Conservation (phyloP, 768 basidiomycete species). For the Collybia nuda region DNA sequence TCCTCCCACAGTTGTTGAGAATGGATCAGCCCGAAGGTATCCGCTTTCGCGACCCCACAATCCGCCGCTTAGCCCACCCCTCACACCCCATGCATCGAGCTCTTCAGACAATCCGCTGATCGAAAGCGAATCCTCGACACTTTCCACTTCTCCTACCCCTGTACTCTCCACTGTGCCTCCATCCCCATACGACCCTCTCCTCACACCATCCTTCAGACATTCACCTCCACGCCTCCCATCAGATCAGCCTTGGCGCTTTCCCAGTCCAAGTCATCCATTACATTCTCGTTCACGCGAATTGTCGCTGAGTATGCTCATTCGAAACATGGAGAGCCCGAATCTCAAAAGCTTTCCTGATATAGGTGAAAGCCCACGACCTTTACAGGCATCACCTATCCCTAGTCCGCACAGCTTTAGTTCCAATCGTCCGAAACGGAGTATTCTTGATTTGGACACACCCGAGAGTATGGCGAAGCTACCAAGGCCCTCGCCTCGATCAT, state of each 20-base stretch:
- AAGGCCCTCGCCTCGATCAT: constrained; percentile 37
- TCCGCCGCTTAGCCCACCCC: constrained; percentile 33
- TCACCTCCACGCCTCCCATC: constrained; percentile 73
- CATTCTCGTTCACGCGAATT: constrained; percentile 65
- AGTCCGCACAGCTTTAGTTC: constrained; percentile 19
- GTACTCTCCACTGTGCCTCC: constrained; percentile 43
- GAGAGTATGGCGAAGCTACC: constrained; percentile 30
- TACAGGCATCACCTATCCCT: constrained; percentile 35
- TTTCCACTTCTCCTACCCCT: constrained; percentile 29
- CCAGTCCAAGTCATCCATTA: constrained; percentile 76
- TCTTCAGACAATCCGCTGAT: constrained; percentile 27
- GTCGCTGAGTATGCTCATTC: constrained; percentile 63
- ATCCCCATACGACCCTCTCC: constrained; percentile 75
- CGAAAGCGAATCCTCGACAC: constrained; percentile 18
- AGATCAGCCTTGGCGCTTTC: constrained; percentile 81
- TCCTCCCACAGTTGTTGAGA: constrained; percentile 14
- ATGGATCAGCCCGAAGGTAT: constrained; percentile 15
- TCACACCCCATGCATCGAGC: constrained; percentile 29
- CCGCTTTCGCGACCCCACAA: constrained; percentile 14
- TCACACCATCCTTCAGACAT: constrained; percentile 77
- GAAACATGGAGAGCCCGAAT: constrained; percentile 49
- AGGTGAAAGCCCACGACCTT: constrained; percentile 28
- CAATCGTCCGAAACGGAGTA: constrained; percentile 16
- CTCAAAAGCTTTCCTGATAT: constrained; percentile 27
- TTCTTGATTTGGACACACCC: constrained; percentile 27